These are phyloP conservation scores for Chimonanthus salicifolius DNA, from an alignment of 164 flowering plant genomes.

Conservation along the genomic window DNA sequence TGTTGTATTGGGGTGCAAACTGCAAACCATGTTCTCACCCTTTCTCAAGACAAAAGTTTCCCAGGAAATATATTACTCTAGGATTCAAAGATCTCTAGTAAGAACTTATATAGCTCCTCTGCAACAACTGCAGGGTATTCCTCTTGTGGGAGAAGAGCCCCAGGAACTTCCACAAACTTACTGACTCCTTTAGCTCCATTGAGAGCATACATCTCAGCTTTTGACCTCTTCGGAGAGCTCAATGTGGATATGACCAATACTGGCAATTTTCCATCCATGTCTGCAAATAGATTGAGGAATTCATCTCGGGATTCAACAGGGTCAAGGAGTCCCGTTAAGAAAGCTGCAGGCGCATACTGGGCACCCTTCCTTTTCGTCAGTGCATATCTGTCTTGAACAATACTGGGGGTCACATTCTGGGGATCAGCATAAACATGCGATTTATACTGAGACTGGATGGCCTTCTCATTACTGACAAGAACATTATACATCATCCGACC, in stretches of 20 bases:
- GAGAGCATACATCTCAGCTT: conserved; percentile 95
- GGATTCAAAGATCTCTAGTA: conserved; percentile 43
- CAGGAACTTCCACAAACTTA: conserved; percentile 78
- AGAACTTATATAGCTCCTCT: conserved; percentile 62
- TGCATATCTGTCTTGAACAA: conserved; percentile 64
- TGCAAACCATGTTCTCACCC: background rate
- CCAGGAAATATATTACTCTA: background rate
- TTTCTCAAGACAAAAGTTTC: background rate
- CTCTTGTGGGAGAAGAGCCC: conserved; percentile 94
- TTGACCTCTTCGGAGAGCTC: conserved; percentile 81
- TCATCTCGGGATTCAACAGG: conserved; percentile 79
- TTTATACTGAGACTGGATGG: conserved; percentile 88
- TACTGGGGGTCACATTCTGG: conserved; percentile 65
- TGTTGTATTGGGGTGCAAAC: background rate
- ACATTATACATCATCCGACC: conserved; percentile 99
- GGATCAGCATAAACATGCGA: conserved; percentile 92
- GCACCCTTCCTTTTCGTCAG: conserved; percentile 80
- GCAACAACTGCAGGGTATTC: conserved; percentile 78
- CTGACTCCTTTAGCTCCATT: conserved; percentile 72
- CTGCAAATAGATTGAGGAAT: conserved; percentile 61
- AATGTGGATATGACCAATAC: conserved; percentile 61
- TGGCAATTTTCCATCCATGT: conserved; percentile 54
- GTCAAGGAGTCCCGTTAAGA: conserved; percentile 90
- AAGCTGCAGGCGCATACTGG: conserved; percentile 92
- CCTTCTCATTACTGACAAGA: conserved; percentile 88